Conservation (phyloP, 345 rosid genomes). For the Eucalyptus regnans region DNA sequence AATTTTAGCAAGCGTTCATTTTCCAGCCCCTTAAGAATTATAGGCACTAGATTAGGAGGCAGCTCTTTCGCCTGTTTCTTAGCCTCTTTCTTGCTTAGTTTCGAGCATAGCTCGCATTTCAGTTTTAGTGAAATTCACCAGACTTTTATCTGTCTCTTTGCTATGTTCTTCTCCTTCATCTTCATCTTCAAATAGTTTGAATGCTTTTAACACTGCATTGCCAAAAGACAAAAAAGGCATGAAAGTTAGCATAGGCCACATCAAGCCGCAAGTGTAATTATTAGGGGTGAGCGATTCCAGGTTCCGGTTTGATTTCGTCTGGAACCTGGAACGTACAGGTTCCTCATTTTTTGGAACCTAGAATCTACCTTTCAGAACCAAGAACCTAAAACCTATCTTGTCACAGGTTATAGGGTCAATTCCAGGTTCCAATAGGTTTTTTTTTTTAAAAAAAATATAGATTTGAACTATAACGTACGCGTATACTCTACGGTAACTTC, state of each 20-base stretch:
- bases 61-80: conserved; percentile 48
- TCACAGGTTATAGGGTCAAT: no score
- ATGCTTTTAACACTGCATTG: neutral
- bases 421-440: no score
- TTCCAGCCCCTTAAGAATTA: neutral
- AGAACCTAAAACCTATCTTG: no score
- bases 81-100: conserved; percentile 56
- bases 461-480: no score
- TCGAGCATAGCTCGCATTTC: conserved; percentile 73
- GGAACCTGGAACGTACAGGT: no score
- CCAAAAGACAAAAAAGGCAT: conserved; percentile 14
- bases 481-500: no score
- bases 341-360: no score
- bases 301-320: no score
- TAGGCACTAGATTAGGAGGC: neutral
- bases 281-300: no score
- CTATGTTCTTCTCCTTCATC: conserved; percentile 10
- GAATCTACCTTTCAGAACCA: no score
- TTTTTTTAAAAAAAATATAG: no score
- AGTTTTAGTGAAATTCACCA: conserved; percentile 45
- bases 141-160: neutral
- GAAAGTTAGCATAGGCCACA: neutral
- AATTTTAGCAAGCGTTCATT: neutral
- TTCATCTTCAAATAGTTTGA: conserved; percentile 7
- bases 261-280: no score